Percentiles rank a stretch among this genome's conserved stretches.
Evolutionary conservation across 2,329 filamentous ascomycete species (phyloP).

Genomic region (Thermomyces lanuginosus): DNA sequence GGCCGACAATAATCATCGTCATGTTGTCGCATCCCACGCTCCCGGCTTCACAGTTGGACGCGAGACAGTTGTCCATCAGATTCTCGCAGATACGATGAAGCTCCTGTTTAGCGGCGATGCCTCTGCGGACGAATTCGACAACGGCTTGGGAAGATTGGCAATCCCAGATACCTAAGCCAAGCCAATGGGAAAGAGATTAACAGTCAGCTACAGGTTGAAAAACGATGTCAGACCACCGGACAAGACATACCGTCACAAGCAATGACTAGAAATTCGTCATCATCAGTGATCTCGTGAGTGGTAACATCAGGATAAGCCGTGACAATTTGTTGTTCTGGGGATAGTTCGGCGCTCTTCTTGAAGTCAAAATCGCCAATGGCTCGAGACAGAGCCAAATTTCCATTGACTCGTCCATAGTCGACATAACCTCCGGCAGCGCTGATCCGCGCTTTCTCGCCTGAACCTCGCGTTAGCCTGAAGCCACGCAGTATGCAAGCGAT

Average conservation of each 20-base stretch:
- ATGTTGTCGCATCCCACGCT: constrained; percentile 99
- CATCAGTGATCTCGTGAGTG: constrained; percentile 72
- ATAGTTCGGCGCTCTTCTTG: constrained; percentile 94
- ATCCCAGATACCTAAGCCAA: constrained; percentile 78
- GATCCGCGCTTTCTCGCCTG: constrained; percentile 90
- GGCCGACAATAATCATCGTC: constrained; percentile 86
- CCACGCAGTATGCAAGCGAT: not conserved
- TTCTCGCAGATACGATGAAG: constrained; percentile 94
- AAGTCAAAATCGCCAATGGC: constrained; percentile 99
- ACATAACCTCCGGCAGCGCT: constrained; percentile 92
- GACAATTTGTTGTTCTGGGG: constrained; percentile 97
- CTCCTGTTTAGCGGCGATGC: constrained; percentile 91
- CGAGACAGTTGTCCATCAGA: constrained; percentile 99
- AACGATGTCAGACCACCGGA: not conserved
- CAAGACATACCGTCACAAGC: constrained; percentile 66
- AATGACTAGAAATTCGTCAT: constrained; percentile 90
- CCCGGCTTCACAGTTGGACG: constrained; percentile 93
- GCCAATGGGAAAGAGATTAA: constrained; percentile 2
- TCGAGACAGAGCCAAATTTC: constrained; percentile 88
- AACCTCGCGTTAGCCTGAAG: not conserved
- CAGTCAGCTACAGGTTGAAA: too few relatives aligned
- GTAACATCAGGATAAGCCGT: constrained; percentile 93
- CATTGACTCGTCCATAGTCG: constrained; percentile 95
- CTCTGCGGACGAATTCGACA: constrained; percentile 87
- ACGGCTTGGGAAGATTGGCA: constrained; percentile 97